A percentile compares a stretch with the other conserved stretches of the same genome.
Conservation (phyloP, 495 filamentous ascomycete species). For the Pseudotulostoma volvatum region DNA sequence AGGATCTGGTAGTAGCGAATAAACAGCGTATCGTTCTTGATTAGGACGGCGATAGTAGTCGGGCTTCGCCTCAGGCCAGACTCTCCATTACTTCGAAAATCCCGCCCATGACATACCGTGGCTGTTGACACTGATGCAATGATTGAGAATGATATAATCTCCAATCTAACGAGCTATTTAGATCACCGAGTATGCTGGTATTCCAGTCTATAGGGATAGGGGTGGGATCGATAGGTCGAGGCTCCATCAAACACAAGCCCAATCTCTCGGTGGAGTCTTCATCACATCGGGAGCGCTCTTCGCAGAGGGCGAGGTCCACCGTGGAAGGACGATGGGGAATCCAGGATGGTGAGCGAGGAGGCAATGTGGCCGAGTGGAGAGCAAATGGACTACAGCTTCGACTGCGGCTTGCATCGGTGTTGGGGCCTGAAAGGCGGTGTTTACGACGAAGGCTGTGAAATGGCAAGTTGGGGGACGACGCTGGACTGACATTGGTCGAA, state of each 20-base stretch:
- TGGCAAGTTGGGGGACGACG: slow-evolving; percentile 16
- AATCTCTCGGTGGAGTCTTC: slow-evolving; percentile 23
- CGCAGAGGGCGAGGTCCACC: slow-evolving; percentile 25
- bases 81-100: slow-evolving; percentile 36
- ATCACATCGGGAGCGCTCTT: slow-evolving; percentile 25
- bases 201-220: slow-evolving; percentile 12
- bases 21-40: no score
- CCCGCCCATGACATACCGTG: slow-evolving; percentile 30
- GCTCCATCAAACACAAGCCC: slow-evolving; percentile 30
- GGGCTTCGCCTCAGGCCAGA: slow-evolving; percentile 18
- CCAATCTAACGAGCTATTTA: background rate
- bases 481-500: slow-evolving; percentile 12
- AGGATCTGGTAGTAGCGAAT: no score
- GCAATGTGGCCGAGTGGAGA: slow-evolving; percentile 17
- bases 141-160: background rate
- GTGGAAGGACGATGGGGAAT: slow-evolving; percentile 27
- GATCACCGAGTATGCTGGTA: slow-evolving; percentile 6
- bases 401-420: slow-evolving; percentile 1
- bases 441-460: slow-evolving; percentile 11
- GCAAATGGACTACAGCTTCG: slow-evolving; percentile 14
- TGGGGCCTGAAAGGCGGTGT: slow-evolving; percentile 5
- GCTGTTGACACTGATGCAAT: slow-evolving; percentile 10
- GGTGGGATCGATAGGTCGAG: slow-evolving; percentile 22
- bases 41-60: no score
- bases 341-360: slow-evolving; percentile 20